Conservation (phyloP, 805 yeast species). For the Wickerhamomyces alni region DNA sequence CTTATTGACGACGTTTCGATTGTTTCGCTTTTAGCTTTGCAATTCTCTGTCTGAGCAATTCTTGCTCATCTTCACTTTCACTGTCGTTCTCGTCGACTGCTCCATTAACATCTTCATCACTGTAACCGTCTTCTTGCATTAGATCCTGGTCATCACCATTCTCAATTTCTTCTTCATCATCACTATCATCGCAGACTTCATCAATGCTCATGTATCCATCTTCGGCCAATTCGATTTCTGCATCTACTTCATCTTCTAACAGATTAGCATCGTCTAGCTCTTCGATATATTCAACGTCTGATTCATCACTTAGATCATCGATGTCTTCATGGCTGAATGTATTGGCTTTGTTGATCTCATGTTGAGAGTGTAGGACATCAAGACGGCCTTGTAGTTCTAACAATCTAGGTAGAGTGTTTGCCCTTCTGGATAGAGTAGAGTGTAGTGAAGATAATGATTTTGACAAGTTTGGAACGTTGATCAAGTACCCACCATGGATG, state of each 20-base stretch:
- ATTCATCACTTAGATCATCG: conserved; percentile 26
- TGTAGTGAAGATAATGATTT: conserved; percentile 58
- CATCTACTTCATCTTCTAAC: conserved; percentile 43
- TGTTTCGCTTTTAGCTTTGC: conserved; percentile 19
- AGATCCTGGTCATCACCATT: conserved; percentile 21
- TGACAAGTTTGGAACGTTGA: conserved; percentile 39
- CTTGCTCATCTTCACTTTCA: conserved; percentile 22
- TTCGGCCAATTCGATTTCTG: conserved; percentile 27
- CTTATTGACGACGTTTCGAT: conserved; percentile 14
- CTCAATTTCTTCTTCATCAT: conserved; percentile 16
- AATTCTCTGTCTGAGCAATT: conserved; percentile 16
- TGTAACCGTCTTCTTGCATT: conserved; percentile 29
- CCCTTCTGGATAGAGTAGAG: conserved; percentile 57
- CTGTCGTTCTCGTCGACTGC: conserved; percentile 10
- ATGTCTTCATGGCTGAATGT: conserved; percentile 23
- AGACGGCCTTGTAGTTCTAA: conserved; percentile 80
- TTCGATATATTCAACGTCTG: conserved; percentile 59
- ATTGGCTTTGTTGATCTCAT: conserved; percentile 47
- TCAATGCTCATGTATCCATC: conserved; percentile 21
- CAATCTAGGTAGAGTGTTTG: conserved; percentile 64
- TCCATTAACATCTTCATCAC: conserved; percentile 26
- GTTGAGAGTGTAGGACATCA: conserved; percentile 60
- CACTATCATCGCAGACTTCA: conserved; percentile 26
- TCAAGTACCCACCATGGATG: conserved; percentile 68
- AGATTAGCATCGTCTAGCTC: conserved; percentile 47